Percentiles rank a stretch among this genome's conserved stretches.
These are phyloP conservation scores for Emericellopsis terricola DNA, from an alignment of 495 filamentous ascomycete species.

Conservation along the genomic window DNA sequence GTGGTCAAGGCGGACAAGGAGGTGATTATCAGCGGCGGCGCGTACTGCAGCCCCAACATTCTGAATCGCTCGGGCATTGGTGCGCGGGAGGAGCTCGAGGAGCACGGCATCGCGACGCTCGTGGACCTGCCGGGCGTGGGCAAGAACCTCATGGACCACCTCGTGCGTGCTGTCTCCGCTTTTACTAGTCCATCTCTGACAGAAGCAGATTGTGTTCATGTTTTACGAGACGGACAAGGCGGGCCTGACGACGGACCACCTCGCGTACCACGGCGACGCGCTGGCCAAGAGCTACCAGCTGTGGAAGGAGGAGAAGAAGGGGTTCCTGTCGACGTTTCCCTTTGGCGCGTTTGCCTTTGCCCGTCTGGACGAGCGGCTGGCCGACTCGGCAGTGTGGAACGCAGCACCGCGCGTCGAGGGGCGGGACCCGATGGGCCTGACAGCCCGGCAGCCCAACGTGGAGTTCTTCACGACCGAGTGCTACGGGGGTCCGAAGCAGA, in stretches of 20 bases:
- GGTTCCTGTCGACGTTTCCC: constrained; percentile 25
- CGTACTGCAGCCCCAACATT: constrained; percentile 36
- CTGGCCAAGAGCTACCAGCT: constrained; percentile 34
- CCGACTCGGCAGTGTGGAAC: constrained; percentile 29
- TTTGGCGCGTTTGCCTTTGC: constrained; percentile 27
- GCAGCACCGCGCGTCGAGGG: constrained; percentile 32
- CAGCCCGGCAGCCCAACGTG: constrained; percentile 36
- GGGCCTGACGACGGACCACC: not conserved
- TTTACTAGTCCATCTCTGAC: no score
- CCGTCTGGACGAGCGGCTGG: constrained; percentile 33
- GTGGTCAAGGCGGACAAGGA: constrained; percentile 23
- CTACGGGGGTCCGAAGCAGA: not conserved
- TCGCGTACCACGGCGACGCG: constrained; percentile 19
- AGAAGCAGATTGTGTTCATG: constrained; percentile 21
- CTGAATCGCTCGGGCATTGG: constrained; percentile 43
- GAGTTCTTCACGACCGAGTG: constrained; percentile 20
- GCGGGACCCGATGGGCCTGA: constrained; percentile 37
- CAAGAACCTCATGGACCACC: constrained; percentile 38
- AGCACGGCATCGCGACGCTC: constrained; percentile 26
- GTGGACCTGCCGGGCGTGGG: constrained; percentile 36
- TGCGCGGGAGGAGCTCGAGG: constrained; percentile 21
- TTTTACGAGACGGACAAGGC: constrained; percentile 18
- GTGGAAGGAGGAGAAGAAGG: constrained; percentile 24
- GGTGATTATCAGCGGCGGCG: constrained; percentile 40
- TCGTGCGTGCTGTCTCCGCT: not conserved